Percentiles rank a stretch among this genome's conserved stretches.
Evolutionary conservation across 176 grass and related monocot species (phyloP).

Genomic region (Echinochloa phyllopogon): DNA sequence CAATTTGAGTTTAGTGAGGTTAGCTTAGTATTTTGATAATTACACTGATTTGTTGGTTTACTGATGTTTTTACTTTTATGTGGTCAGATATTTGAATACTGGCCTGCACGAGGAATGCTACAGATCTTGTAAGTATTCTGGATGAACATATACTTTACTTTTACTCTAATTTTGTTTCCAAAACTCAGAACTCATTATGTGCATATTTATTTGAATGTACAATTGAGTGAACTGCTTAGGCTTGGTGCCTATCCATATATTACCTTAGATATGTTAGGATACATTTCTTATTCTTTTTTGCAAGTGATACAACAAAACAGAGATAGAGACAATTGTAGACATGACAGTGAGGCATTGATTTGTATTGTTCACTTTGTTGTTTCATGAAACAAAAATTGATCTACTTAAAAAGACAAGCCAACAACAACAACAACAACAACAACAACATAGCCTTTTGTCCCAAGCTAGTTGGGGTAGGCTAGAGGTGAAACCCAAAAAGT

Average conservation of each 20-base stretch:
- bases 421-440: no score
- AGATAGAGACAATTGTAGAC: neutral
- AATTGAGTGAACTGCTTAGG: neutral
- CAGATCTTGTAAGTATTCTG: constrained; percentile 85
- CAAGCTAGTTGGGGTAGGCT: no score
- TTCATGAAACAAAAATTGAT: constrained; percentile 1
- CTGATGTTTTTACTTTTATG: neutral
- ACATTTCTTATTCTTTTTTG: neutral
- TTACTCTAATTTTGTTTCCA: neutral
- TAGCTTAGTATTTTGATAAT: neutral
- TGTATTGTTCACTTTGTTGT: neutral
- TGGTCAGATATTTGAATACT: constrained; percentile 81
- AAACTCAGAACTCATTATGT: neutral
- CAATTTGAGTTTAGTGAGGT: neutral
- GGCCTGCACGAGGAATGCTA: constrained; percentile 87
- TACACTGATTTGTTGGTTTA: neutral
- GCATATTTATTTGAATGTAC: neutral
- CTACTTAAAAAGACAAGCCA: neutral
- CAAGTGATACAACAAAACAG: neutral
- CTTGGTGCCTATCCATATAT: neutral
- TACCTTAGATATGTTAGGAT: constrained; percentile 3
- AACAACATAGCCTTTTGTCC: no score
- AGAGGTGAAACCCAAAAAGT: no score
- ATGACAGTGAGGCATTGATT: neutral
- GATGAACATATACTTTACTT: constrained; percentile 17